Evolutionary conservation across 768 basidiomycete genomes (phyloP).

Genomic region (Galerina marginata): DNA sequence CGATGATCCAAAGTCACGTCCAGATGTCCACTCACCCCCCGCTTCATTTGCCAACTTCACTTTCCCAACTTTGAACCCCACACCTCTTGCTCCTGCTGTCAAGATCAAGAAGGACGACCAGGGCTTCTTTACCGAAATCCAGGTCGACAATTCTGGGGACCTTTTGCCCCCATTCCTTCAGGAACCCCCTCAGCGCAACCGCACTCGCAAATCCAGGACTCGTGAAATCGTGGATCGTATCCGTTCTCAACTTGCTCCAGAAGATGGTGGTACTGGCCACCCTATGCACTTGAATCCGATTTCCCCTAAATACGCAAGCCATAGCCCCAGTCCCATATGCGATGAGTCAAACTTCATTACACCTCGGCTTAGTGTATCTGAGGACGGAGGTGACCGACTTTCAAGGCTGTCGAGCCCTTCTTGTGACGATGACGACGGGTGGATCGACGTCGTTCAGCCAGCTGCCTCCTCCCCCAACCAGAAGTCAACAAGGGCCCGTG

Average conservation of each 20-base stretch:
- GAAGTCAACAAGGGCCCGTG: slow-evolving; percentile 47
- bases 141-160: slow-evolving; percentile 29
- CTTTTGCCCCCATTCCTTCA: slow-evolving; percentile 58
- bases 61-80: slow-evolving; percentile 52
- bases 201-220: slow-evolving; percentile 56
- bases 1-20: slow-evolving; percentile 20
- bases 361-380: slow-evolving; percentile 43
- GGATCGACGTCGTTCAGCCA: slow-evolving; percentile 43
- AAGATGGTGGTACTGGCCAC: slow-evolving; percentile 11
- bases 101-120: slow-evolving; percentile 59
- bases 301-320: slow-evolving; percentile 34
- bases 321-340: slow-evolving; percentile 40
- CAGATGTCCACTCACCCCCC: slow-evolving; percentile 16
- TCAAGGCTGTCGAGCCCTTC: slow-evolving; percentile 38
- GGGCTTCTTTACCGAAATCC: slow-evolving; percentile 53
- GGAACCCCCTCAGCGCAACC: slow-evolving; percentile 41
- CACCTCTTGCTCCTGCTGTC: slow-evolving; percentile 39
- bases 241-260: slow-evolving; percentile 39
- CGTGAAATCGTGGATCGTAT: slow-evolving; percentile 64
- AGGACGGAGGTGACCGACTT: slow-evolving; percentile 40
- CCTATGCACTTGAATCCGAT: slow-evolving; percentile 8
- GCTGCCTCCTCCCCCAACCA: slow-evolving; percentile 25
- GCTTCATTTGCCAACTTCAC: slow-evolving; percentile 43
- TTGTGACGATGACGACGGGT: slow-evolving; percentile 51
- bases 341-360: slow-evolving; percentile 35